Evolutionary conservation across 352 stramenopile genomes (phyloP), one percentile per base, ranked within the genome.

Genomic region (Phytophthora melonis): DNA sequence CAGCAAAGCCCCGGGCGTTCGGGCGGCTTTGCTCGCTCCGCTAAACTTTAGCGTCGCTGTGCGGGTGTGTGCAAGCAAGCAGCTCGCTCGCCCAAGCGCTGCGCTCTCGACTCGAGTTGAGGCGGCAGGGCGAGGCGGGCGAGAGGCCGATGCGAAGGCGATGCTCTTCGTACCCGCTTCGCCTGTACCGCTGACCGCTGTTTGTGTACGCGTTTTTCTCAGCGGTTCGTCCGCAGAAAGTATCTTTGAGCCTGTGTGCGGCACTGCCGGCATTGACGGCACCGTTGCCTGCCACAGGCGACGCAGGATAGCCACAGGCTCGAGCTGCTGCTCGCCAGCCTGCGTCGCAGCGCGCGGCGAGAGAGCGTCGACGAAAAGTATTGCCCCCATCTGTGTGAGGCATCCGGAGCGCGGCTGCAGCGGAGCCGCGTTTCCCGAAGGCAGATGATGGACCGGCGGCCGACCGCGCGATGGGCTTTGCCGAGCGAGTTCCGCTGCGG

Each of bases 371-470:
- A 18, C 54, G 52, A 59, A 74, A 59, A 73, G 27, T 68, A 63
- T 66, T 54, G 56, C 49, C 23, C 47, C 55, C 68, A 75, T 75
- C 68, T 75, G 62, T 54, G 41, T 72, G 58, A 66, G 36, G 62
- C 61, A 59, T 64, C 59, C 32, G 21, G 59, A 64, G 19, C 23
- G 54, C 58, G 66, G 67, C 67, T 58, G 67, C 67, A 58, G 61
- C 47, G 41, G 68, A 66, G 27, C 53, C 43, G 41, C 56, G 63
- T 76, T 76, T 72, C 68, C 56, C 56, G 63, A 68, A 63, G 53
- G 57, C 69, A 76, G 69, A 72, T 72, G 63, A 76, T 74, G 67
- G 53, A 61, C 66, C 50, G 41, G n/a, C 8, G 43, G 53, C 36
- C 45, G 21, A 23, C 34, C 34, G 41, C 41, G 10, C 36, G 41